These are phyloP conservation scores for Trametes polyzona DNA, from an alignment of 1,284 basidiomycete genomes.

Conservation along the genomic window DNA sequence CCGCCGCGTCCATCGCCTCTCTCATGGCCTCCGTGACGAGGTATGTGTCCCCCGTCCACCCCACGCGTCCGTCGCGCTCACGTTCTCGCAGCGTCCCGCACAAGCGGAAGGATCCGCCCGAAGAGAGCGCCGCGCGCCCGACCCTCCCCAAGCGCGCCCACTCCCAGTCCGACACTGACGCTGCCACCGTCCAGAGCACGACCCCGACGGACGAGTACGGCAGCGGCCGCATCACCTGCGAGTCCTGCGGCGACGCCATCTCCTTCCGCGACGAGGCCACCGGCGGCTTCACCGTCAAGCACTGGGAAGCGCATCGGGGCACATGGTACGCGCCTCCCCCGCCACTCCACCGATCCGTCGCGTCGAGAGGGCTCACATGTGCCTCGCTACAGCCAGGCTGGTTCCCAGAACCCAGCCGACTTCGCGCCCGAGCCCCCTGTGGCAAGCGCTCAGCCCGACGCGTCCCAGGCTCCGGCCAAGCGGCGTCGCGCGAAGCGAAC, in stretches of 20 bases:
- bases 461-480: conserved; percentile 34
- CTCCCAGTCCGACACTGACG: conserved; percentile 20
- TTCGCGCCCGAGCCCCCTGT: conserved; percentile 28
- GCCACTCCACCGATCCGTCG: conserved; percentile 1
- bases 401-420: conserved; percentile 25
- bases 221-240: conserved; percentile 65
- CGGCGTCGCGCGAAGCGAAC: conserved; percentile 76
- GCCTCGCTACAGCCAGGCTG: conserved; percentile 28
- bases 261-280: conserved; percentile 65
- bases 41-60: conserved; percentile 20
- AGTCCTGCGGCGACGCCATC: conserved; percentile 59
- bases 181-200: conserved; percentile 22
- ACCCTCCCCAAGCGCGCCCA: conserved; percentile 23
- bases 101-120: conserved; percentile 46
- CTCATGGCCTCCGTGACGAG: conserved; percentile 28
- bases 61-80: conserved; percentile 8
- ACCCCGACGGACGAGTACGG: conserved; percentile 50
- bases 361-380: neutral
- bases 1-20: conserved; percentile 21
- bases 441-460: conserved; percentile 23
- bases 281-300: conserved; percentile 63
- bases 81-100: conserved; percentile 35
- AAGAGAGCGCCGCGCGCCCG: conserved; percentile 27
- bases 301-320: conserved; percentile 69
- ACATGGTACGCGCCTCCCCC: conserved; percentile 51